phyloP scores from a whole-genome alignment of 805 yeast genomes.

The Schizosaccharomyces lindneri region DNA sequence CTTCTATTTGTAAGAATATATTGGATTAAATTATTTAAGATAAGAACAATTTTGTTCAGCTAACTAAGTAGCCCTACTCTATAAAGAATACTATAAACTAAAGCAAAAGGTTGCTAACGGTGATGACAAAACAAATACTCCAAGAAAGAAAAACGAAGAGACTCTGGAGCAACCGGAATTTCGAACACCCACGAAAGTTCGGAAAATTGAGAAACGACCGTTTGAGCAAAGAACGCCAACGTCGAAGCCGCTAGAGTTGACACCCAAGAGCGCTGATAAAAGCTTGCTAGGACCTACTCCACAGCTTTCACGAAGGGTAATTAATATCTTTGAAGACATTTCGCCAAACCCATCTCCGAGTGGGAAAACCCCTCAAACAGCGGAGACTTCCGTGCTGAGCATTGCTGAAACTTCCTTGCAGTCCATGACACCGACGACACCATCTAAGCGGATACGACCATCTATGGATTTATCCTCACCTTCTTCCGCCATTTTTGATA shows the following conservation, averaged over 20 bases:
- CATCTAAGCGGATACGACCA: not conserved
- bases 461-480: not conserved
- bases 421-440: not conserved
- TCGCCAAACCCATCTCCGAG: not conserved
- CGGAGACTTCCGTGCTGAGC: not conserved
- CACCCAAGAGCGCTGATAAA: not conserved
- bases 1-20: constrained; percentile 13
- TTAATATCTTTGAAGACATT: not conserved
- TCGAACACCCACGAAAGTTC: not conserved
- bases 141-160: not conserved
- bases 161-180: not conserved
- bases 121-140: not conserved
- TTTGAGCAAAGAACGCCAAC: too few relatives aligned
- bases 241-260: not conserved
- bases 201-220: not conserved
- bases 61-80: constrained; percentile 3
- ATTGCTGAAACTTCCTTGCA: not conserved
- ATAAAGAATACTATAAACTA: constrained; percentile 9
- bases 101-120: not conserved
- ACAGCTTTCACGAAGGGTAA: not conserved
- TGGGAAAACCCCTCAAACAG: too few relatives aligned
- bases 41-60: too few relatives aligned
- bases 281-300: not conserved
- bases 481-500: not conserved
- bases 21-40: not conserved